Base-by-base conservation (phyloP, 495 filamentous ascomycete genomes). In the Cetradonia linearis region DNA sequence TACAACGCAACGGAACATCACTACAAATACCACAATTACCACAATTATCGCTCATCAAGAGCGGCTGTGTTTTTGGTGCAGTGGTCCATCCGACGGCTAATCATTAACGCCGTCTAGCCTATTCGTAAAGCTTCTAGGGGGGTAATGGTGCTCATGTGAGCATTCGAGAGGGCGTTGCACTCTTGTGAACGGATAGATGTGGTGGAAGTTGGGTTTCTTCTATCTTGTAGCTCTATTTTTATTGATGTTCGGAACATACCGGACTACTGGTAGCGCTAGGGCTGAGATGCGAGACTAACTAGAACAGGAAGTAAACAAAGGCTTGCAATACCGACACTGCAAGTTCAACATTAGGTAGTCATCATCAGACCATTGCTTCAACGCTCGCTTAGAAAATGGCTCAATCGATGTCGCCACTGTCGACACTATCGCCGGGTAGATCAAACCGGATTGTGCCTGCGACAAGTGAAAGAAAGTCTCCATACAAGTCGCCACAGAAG, bases 321-420 rank as follows among this genome's bases (percentile, higher is more conserved):
- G 30, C 30, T 8, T 54, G 18, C 14, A 54, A 18, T 5, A 31
- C 5, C 14, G 30, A 53, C n/a, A 34, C 28, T 36, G 2, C 30
- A n/a, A 36, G 10, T 18, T 13, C 18, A 11, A 34, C 0, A 2
- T 34, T 23, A 36, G 18, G n/a, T 23, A 36, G 18, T 54, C 50
- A 36, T 33, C 30, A 34, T 20, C 50, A 54, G 30, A 46, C 31
- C 30, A 10, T 36, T 20, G 7, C 50, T 20, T 34, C 31, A 54
- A 54, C 50, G 11, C 8, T 34, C 33, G 27, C 30, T 60, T 48
- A 16, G 56, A 63, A 37, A 20, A 80, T 79, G 77, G 69, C 74
- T 25, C 70, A 73, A 59, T 72, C 76, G 53, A 67, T 78, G 16
- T 77, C 74, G 11, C 76, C 76, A 2, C 68, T 78, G 18, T 77